Base-by-base conservation (phyloP, 2,329 filamentous ascomycete species). In the Xylariaceae sp. region DNA sequence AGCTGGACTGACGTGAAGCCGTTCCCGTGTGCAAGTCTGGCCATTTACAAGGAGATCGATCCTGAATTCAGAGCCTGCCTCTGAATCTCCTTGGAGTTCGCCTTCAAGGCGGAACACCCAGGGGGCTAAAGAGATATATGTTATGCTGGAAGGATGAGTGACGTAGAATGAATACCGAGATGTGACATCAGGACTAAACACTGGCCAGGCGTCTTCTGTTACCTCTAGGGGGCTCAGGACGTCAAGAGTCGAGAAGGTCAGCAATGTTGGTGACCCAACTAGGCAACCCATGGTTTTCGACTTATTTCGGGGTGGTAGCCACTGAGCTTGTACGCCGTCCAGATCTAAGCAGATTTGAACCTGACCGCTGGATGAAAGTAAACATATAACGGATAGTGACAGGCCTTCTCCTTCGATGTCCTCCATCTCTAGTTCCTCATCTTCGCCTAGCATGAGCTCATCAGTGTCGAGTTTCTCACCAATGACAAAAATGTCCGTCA, bases 51-150 rank as follows among this genome's bases (percentile, higher is more conserved):
- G 71, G 11, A 86, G 73, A 32, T 83, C 80, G 41, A 87, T 77
- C 59, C 84, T 76, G 65, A 87, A 85, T 53, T 86, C 82, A 1
- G 80, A 79, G 3, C 84, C 84, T 2, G 80, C 78, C 53, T 82
- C 78, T 1, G 80, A 79, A 49, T 81, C 78, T 9, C 76, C 79
- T 48, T 76, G 74, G 13, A 87, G 73, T 70, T 87, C 84, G 42
- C 79, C 77, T 66, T 87, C 84, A 0, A 87, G 75, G 2, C 83
- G 78, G 68, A 84, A 86, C 3, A 86, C 79, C 84, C 84, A 87
- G 1, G 83, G 77, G 1, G 80, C 72, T 27, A 87, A 73, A 2
- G 83, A 86, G 10, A 87, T 70, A 53, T 78, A 81, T 1, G 80
- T 84, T 60, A 87, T 81, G 53, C 81, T 82, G 4, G 78, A 80